Evolutionary conservation across 164 flowering plant species (phyloP).

Genomic region (Tetrastigma voinierianum): DNA sequence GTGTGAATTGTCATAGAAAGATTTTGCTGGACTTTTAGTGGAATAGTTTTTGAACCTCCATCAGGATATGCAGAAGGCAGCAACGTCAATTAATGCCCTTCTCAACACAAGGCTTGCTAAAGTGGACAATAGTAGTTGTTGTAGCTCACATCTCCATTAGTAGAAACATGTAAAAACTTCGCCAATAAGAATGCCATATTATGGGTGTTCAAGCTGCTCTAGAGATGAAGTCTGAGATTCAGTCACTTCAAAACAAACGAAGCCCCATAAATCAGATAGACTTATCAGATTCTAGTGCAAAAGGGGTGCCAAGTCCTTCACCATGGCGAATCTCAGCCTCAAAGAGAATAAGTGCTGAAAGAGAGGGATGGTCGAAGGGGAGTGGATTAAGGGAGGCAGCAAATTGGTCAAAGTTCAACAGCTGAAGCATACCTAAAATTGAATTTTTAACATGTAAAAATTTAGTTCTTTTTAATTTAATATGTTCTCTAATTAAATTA

Average conservation of each 20-base stretch:
- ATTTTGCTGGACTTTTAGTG: conserved; percentile 32
- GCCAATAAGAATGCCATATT: conserved; percentile 32
- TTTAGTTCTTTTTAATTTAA: no score
- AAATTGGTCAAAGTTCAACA: conserved; percentile 32
- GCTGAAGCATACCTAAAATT: no score
- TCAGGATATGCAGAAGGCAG: conserved; percentile 37
- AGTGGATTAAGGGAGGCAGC: conserved; percentile 40
- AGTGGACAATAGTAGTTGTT: conserved; percentile 6
- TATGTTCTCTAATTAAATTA: no score
- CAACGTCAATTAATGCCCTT: conserved; percentile 27
- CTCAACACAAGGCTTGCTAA: conserved; percentile 17
- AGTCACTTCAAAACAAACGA: conserved; percentile 24
- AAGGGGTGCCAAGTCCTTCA: conserved; percentile 16
- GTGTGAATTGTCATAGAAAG: conserved; percentile 33
- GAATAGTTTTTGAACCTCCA: conserved; percentile 50
- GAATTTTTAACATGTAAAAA: no score
- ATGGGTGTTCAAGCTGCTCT: conserved; percentile 71
- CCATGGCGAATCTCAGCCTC: conserved; percentile 12
- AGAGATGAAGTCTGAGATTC: conserved; percentile 17
- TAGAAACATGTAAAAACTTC: conserved; percentile 19
- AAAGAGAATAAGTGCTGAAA: conserved; percentile 24
- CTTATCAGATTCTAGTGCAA: conserved; percentile 12
- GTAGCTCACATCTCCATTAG: conserved; percentile 12
- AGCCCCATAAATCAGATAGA: conserved; percentile 17
- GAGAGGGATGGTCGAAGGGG: conserved; percentile 23